Evolutionary conservation across 202 grass and related monocot species (phyloP), one percentile per base, ranked within the genome.

Genomic region (Dendrocalamus latiflorus): DNA sequence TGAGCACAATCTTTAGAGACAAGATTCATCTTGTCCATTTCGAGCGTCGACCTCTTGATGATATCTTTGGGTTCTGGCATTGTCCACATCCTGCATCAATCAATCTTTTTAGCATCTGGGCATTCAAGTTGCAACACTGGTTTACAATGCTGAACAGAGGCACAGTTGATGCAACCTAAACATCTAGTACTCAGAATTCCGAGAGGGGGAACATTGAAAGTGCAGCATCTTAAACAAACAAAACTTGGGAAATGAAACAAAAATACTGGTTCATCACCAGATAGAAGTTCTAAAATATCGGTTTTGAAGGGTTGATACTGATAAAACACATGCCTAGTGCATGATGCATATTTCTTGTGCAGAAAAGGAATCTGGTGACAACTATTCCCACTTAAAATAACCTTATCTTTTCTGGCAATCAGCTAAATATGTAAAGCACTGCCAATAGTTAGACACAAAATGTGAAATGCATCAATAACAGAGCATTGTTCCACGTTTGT

Each of bases 51-150:
- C 70, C 84, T 90, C 77, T 89, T 87, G 62, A 96, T 88, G 15
- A 92, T 77, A 33, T 92, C 89, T 80, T 94, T 99, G 24, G 89
- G 80, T 87, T 99, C 93, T 7, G 96, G 96, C 91, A 99, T 86
- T 33, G 87, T 93, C 96, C 88, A 99, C 91, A 95, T 99, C 85
- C 87, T 93, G 86, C 42, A 61, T 62, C 34, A 59, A 44, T n/a
- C 9, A 78, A 14, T 51, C 9, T 22, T 39, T 51, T 37, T 17
- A 82, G 55, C 45, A 41, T 44, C 76, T 38, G 20, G 2, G 3
- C 10, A 41, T 14, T 54, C 1, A 15, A 24, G 2, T 26, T 33
- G 61, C 53, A 28, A 16, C 10, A 75, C 42, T 2, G 4, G 42
- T 57, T 75, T 65, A 38, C 16, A 84, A 12, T 15, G 39, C 21